These are phyloP conservation scores for Mucor racemosus DNA, from an alignment of 371 early-diverging fungal species.

Conservation along the genomic window DNA sequence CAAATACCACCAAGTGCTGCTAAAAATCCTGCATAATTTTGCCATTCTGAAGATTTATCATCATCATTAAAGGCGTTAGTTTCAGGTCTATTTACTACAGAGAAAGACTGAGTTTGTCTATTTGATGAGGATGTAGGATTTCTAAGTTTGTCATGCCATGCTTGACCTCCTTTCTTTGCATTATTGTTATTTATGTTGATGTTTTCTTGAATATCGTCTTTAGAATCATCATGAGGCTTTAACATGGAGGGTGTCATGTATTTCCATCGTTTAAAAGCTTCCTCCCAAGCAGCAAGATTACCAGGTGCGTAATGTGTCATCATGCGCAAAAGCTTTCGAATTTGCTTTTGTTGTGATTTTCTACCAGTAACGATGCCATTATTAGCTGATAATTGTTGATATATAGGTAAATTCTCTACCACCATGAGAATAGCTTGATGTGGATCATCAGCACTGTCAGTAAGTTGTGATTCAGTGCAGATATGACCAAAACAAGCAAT, in stretches of 20 bases:
- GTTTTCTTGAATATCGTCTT: conserved; percentile 38
- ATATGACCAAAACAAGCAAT: conserved; percentile 68
- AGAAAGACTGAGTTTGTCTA: conserved; percentile 27
- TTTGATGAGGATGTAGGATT: conserved; percentile 26
- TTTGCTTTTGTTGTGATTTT: conserved; percentile 80
- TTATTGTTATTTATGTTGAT: neutral
- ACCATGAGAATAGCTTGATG: conserved; percentile 64
- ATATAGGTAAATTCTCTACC: conserved; percentile 74
- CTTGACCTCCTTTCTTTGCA: conserved; percentile 26
- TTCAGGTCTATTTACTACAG: conserved; percentile 6
- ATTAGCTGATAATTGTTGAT: conserved; percentile 68
- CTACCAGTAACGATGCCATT: conserved; percentile 70
- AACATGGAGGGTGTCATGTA: conserved; percentile 62
- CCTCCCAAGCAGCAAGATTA: conserved; percentile 87
- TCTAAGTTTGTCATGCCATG: conserved; percentile 52
- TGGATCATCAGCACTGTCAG: conserved; percentile 62
- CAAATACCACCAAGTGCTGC: conserved; percentile 73
- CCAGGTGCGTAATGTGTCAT: conserved; percentile 76
- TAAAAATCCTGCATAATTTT: conserved; percentile 75
- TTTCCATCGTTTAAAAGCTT: conserved; percentile 83
- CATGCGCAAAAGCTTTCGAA: conserved; percentile 72
- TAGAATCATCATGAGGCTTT: conserved; percentile 48
- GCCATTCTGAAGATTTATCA: conserved; percentile 62
- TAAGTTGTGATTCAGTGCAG: conserved; percentile 65
- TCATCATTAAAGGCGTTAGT: conserved; percentile 39